phyloP scores from a whole-genome alignment of 495 filamentous ascomycete species.

The Chaetomium tenue region DNA sequence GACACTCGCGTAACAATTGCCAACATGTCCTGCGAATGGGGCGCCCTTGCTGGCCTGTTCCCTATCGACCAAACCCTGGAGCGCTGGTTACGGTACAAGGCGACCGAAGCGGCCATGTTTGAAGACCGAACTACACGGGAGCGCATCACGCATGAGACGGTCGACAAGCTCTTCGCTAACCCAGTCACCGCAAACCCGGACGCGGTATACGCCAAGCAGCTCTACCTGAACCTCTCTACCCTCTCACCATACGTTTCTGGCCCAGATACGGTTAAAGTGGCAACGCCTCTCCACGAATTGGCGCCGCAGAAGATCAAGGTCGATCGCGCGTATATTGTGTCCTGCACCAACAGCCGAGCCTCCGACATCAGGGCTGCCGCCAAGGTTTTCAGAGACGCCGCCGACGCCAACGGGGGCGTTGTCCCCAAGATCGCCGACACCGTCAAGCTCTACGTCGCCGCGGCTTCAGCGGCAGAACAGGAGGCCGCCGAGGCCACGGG shows the following conservation, averaged over 20 bases:
- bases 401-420: conserved; percentile 46
- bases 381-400: conserved; percentile 79
- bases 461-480: conserved; percentile 81
- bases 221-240: conserved; percentile 75
- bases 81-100: conserved; percentile 76
- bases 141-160: conserved; percentile 59
- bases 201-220: conserved; percentile 77
- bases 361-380: conserved; percentile 84
- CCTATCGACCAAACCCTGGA: conserved; percentile 74
- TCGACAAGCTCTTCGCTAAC: conserved; percentile 71
- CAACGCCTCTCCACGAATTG: conserved; percentile 75
- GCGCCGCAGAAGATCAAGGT: conserved; percentile 68
- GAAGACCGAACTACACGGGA: conserved; percentile 44
- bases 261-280: conserved; percentile 87
- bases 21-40: conserved; percentile 98
- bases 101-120: conserved; percentile 60
- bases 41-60: conserved; percentile 72
- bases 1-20: conserved; percentile 81
- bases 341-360: conserved; percentile 83
- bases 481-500: conserved; percentile 72
- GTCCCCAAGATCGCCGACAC: conserved; percentile 71
- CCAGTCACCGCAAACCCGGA: conserved; percentile 68
- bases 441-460: conserved; percentile 89
- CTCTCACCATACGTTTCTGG: conserved; percentile 85
- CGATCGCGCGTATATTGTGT: conserved; percentile 85